These are phyloP conservation scores for Alliaria petiolata DNA, from an alignment of 345 rosid genomes.

Conservation along the genomic window DNA sequence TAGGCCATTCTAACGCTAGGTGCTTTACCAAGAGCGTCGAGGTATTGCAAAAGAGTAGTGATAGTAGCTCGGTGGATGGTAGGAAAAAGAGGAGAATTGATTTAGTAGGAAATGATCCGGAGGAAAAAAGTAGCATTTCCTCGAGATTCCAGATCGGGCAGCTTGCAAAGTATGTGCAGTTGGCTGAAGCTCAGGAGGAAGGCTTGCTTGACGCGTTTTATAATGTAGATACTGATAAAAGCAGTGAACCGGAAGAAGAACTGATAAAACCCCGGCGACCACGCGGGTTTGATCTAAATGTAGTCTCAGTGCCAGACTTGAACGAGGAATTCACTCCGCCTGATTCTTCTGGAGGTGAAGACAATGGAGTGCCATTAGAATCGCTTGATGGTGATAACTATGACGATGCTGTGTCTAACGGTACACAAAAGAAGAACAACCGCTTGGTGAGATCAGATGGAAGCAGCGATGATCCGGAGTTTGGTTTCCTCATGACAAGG, in stretches of 20 bases:
- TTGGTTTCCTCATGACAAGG: slow-evolving; percentile 54
- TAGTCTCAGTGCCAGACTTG: slow-evolving; percentile 82
- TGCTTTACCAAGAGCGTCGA: slow-evolving; percentile 36
- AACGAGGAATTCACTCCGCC: slow-evolving; percentile 82
- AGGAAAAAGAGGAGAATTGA: slow-evolving; percentile 34
- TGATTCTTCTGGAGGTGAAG: slow-evolving; percentile 86
- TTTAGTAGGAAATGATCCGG: slow-evolving; percentile 37
- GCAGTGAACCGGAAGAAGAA: slow-evolving; percentile 43
- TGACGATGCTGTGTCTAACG: slow-evolving; percentile 75
- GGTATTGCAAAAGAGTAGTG: slow-evolving; percentile 46
- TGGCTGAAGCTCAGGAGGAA: slow-evolving; percentile 74
- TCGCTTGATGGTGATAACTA: slow-evolving; percentile 39
- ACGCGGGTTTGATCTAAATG: slow-evolving; percentile 71
- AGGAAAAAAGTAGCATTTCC: slow-evolving; percentile 32
- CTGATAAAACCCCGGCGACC: slow-evolving; percentile 41
- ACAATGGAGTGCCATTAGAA: slow-evolving; percentile 59
- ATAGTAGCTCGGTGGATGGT: slow-evolving; percentile 24
- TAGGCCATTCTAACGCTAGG: slow-evolving; percentile 30
- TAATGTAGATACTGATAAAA: slow-evolving; percentile 53
- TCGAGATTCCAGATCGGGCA: slow-evolving; percentile 68
- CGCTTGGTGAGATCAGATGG: slow-evolving; percentile 57
- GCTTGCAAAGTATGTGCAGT: slow-evolving; percentile 58
- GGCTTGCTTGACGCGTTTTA: slow-evolving; percentile 67
- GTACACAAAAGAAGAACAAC: slow-evolving; percentile 48
- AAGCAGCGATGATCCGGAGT: slow-evolving; percentile 51